Evolutionary conservation across 2,329 filamentous ascomycete genomes (phyloP).

Genomic region (Colletotrichum shisoi): DNA sequence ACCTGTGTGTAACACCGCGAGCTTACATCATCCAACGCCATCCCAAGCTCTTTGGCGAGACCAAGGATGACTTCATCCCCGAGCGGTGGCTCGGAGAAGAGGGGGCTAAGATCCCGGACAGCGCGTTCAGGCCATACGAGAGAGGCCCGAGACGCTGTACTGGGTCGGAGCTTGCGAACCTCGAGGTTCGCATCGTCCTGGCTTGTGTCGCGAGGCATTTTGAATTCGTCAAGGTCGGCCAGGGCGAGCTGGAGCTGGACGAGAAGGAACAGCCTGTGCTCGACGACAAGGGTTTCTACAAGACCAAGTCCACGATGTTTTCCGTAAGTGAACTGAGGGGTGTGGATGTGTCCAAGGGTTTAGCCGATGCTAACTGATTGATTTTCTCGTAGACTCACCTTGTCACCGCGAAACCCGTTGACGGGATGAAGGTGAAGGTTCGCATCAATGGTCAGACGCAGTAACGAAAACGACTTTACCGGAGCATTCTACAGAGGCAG

Average conservation of each 20-base stretch:
- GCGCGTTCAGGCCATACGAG: constrained; percentile 29
- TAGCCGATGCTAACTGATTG: background rate
- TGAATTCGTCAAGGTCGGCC: constrained; percentile 33
- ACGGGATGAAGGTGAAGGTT: constrained; percentile 32
- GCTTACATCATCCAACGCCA: constrained; percentile 49
- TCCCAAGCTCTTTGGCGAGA: constrained; percentile 47
- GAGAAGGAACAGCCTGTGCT: constrained; percentile 22
- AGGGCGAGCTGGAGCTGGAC: constrained; percentile 31
- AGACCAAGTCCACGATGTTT: constrained; percentile 32
- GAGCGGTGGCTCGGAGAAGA: constrained; percentile 50
- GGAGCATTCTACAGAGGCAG: background rate
- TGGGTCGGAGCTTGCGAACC: constrained; percentile 30
- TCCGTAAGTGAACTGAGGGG: constrained; percentile 2
- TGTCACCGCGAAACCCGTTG: constrained; percentile 32
- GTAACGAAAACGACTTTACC: background rate
- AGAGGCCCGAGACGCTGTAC: constrained; percentile 29
- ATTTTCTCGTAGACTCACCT: constrained; percentile 15
- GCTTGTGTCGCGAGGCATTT: constrained; percentile 28
- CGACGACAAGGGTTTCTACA: constrained; percentile 31
- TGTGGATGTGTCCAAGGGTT: background rate
- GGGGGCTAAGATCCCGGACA: constrained; percentile 27
- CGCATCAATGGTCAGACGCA: constrained; percentile 18
- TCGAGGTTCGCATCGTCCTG: constrained; percentile 25
- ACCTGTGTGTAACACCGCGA: constrained; percentile 48
- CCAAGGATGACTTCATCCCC: constrained; percentile 49